Percentiles rank a stretch among this genome's conserved stretches.
phyloP scores from a whole-genome alignment of 257 asterid species.

The Solanum virginianum region DNA sequence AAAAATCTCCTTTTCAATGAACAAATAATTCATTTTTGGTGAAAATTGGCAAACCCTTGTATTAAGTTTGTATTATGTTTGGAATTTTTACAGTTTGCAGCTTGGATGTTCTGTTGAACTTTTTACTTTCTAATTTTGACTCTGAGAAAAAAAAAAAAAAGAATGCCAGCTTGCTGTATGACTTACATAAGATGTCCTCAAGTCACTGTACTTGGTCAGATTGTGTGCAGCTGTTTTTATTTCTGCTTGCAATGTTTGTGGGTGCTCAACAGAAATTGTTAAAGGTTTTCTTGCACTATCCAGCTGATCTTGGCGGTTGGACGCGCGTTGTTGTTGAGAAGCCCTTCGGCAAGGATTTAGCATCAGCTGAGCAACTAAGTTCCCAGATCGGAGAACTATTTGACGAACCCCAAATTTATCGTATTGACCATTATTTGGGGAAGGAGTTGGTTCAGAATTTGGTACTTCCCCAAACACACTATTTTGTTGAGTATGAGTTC shows the following conservation, averaged over 20 bases:
- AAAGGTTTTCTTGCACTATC: constrained; percentile 7
- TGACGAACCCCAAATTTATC: constrained; percentile 87
- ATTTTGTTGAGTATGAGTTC: neutral
- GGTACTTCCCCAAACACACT: constrained; percentile 34
- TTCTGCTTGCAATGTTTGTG: neutral
- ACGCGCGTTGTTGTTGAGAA: constrained; percentile 96
- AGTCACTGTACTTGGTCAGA: neutral
- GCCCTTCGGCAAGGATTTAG: constrained; percentile 97
- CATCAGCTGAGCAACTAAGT: constrained; percentile 85
- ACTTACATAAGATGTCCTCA: neutral
- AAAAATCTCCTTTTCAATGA: neutral
- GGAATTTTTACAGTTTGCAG: neutral
- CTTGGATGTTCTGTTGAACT: neutral
- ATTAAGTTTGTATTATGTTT: neutral
- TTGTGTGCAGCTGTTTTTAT: neutral
- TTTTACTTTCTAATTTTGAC: neutral
- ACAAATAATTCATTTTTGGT: neutral
- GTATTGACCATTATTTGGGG: constrained; percentile 97
- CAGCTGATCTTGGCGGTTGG: constrained; percentile 99
- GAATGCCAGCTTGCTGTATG: neutral
- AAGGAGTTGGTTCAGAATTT: constrained; percentile 96
- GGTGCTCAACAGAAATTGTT: neutral
- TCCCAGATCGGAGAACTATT: constrained; percentile 89
- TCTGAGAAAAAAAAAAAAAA: neutral
- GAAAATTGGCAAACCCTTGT: neutral